Percentiles rank a stretch among this genome's conserved stretches.
Evolutionary conservation across 352 stramenopile genomes (phyloP).

Genomic region (Phytophthora pini): DNA sequence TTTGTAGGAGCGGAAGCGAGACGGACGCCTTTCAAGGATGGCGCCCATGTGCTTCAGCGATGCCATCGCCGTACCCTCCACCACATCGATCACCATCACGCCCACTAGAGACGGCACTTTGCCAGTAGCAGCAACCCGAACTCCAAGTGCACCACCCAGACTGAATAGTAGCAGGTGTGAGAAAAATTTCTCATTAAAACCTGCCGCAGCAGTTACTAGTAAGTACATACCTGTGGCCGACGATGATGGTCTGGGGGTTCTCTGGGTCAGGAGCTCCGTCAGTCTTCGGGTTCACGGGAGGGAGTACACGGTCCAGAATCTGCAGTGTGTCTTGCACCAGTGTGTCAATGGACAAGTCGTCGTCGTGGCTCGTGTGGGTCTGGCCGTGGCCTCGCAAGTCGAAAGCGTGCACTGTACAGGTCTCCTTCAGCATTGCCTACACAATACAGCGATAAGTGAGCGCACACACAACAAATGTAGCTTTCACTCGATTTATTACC

Average conservation of each 20-base stretch:
- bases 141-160: slow-evolving; percentile 83
- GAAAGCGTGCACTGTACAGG: slow-evolving; percentile 81
- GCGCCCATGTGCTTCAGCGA: slow-evolving; percentile 86
- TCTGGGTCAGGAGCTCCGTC: slow-evolving; percentile 30
- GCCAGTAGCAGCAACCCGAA: slow-evolving; percentile 69
- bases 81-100: slow-evolving; percentile 91
- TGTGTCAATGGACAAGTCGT: slow-evolving; percentile 75
- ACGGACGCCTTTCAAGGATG: slow-evolving; percentile 78
- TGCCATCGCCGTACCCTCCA: slow-evolving; percentile 88
- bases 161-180: slow-evolving; percentile 35
- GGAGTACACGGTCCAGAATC: slow-evolving; percentile 63
- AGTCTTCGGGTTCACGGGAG: slow-evolving; percentile 22
- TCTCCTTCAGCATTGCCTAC: slow-evolving; percentile 77
- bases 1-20: slow-evolving; percentile 64
- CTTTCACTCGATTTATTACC: slow-evolving; percentile 28
- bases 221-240: slow-evolving; percentile 72
- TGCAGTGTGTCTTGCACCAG: slow-evolving; percentile 77
- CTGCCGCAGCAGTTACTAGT: background rate
- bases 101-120: slow-evolving; percentile 72
- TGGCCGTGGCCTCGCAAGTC: slow-evolving; percentile 85
- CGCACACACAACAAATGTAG: background rate
- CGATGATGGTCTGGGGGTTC: slow-evolving; percentile 69
- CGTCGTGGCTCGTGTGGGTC: slow-evolving; percentile 64
- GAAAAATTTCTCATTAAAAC: background rate
- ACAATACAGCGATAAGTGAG: background rate